Evolutionary conservation across 441 rosid genomes (phyloP), one percentile per base, ranked within the genome.

Genomic region (Pelargonium citronellum): DNA sequence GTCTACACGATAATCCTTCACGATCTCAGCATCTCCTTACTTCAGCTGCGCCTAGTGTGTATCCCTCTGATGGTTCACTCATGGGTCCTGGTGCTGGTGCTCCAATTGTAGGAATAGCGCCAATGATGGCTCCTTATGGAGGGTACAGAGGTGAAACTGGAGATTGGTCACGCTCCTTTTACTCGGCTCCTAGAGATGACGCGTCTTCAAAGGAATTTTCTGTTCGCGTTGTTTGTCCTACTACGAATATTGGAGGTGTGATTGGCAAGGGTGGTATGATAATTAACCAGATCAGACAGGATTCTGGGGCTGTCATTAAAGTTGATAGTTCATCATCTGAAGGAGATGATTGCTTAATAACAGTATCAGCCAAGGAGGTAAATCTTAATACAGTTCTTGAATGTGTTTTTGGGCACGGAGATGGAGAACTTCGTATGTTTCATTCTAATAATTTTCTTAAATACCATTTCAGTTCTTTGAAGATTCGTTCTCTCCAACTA

Each of bases 1-100:
- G 97, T 30, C 89, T 95, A 72, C 99, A 87, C 64, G 96, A 87
- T 20, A 92, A 92, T 80, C 99, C 99, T 44, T 89, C 97, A 58
- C 87, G 93, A 24, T 75, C 95, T 69, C 98, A 92, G 78, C 93
- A 87, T 75, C 73, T 82, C 69, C 99, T 95, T 73, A 74, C 92
- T 64, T 78, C 85, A 67, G 83, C 91, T 74, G 74, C 22, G 37
- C 72, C 92, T 1, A 84, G 74, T 75, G 78, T 72, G 57, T 86
- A 86, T 71, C 63, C 87, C 44, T 77, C 95, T 77, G 70, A 78
- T 49, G 80, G 87, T 73, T 83, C 97, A 13, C 75, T 89, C 67
- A 74, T 87, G 69, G 85, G 83, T 66, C 83, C 89, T 39, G 72
- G 83, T 63, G 41, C 39, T 41, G 75, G 67, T 73, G 81, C 86